Percentiles rank a stretch among this genome's conserved stretches.
These are phyloP conservation scores for Apiospora kogelbergensis DNA, from an alignment of 2,329 filamentous ascomycete species.

Conservation along the genomic window DNA sequence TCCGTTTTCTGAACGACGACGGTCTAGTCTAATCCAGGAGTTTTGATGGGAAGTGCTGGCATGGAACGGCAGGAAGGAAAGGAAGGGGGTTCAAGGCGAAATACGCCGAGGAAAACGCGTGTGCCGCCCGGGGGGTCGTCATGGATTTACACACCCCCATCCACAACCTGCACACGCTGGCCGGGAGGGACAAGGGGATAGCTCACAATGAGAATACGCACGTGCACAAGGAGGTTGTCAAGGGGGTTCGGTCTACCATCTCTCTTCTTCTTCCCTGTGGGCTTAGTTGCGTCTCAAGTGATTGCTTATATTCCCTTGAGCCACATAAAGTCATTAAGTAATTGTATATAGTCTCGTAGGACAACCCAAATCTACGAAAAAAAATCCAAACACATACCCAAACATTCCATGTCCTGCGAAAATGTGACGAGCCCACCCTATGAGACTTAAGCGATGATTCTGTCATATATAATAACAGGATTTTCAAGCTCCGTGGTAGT, in stretches of 20 bases:
- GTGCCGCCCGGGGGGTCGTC: not conserved
- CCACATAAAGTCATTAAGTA: not conserved
- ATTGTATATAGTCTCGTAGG: constrained; percentile 8
- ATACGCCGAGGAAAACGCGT: not conserved
- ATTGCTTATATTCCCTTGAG: not conserved
- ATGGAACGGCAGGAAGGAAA: not conserved
- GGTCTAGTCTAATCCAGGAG: constrained; percentile 4
- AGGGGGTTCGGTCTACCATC: not conserved
- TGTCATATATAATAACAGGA: too few species aligned
- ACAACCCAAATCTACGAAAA: not conserved
- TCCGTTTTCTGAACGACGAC: not conserved
- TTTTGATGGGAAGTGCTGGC: not conserved
- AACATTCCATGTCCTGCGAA: not conserved
- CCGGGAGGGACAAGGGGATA: not conserved
- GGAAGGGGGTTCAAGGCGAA: not conserved
- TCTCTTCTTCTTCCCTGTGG: not conserved
- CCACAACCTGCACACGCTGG: not conserved
- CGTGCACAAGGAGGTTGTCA: not conserved
- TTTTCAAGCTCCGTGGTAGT: too few species aligned
- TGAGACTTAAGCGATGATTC: not conserved
- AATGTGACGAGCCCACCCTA: not conserved
- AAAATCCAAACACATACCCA: not conserved
- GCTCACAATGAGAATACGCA: not conserved
- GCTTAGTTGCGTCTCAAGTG: not conserved
- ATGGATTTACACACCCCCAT: not conserved